Conservation (phyloP, 345 rosid species). For the Aurinia saxatilis region DNA sequence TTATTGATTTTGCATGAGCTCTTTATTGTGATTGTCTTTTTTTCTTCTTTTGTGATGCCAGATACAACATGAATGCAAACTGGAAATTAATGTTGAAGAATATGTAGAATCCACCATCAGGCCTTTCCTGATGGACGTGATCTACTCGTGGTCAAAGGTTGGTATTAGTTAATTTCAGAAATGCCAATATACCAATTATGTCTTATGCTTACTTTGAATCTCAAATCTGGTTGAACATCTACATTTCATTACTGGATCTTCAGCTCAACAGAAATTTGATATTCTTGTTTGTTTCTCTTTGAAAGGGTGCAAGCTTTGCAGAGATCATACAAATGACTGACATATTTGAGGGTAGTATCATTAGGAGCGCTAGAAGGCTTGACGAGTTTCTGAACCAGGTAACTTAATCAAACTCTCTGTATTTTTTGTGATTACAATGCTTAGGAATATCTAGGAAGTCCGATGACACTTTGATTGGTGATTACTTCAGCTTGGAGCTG, state of each 20-base stretch:
- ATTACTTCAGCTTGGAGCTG: constrained; percentile 56
- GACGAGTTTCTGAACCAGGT: constrained; percentile 99
- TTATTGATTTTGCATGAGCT: not conserved
- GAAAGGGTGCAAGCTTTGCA: constrained; percentile 79
- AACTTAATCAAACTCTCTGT: not conserved
- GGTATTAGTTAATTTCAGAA: constrained; percentile 21
- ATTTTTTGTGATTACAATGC: not conserved
- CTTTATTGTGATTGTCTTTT: not conserved
- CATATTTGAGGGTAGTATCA: constrained; percentile 95
- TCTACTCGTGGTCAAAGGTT: constrained; percentile 97
- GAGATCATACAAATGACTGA: constrained; percentile 96
- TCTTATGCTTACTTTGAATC: not conserved
- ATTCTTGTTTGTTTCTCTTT: constrained; percentile 14
- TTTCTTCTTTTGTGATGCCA: constrained; percentile 23
- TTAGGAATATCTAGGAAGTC: not conserved
- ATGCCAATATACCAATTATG: not conserved
- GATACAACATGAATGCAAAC: constrained; percentile 98
- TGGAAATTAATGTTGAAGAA: constrained; percentile 83
- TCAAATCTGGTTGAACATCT: not conserved
- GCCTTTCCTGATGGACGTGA: constrained; percentile 91
- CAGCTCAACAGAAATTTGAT: constrained; percentile 5
- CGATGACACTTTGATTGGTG: constrained; percentile 5
- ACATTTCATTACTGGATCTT: not conserved
- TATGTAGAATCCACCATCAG: constrained; percentile 94
- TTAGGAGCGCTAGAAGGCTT: constrained; percentile 87